Evolutionary conservation across 2,329 filamentous ascomycete species (phyloP).

Genomic region (Exserohilum rostratum): DNA sequence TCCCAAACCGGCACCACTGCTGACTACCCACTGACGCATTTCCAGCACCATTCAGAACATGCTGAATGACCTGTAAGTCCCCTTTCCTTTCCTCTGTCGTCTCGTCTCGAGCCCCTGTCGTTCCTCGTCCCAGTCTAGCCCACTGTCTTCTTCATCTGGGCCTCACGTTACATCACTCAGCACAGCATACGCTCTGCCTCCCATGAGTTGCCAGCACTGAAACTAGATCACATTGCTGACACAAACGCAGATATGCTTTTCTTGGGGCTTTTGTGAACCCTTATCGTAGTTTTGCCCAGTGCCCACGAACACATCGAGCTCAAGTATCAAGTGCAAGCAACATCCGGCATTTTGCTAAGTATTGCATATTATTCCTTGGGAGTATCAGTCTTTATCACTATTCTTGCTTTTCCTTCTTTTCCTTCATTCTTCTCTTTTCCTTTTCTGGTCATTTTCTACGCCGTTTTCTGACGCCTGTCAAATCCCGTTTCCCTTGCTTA

Average conservation of each 20-base stretch:
- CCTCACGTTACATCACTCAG: conserved; percentile 10
- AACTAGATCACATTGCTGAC: not conserved
- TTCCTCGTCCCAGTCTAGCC: not conserved
- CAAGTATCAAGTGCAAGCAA: not conserved
- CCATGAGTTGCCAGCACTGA: not conserved
- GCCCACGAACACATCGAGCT: not conserved
- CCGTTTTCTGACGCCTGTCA: not conserved
- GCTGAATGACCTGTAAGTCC: not conserved
- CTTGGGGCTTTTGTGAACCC: not conserved
- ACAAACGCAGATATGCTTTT: not conserved
- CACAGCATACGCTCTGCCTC: not conserved
- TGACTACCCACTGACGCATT: not conserved
- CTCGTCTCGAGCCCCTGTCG: not conserved
- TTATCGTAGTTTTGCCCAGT: not conserved
- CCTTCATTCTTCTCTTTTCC: not conserved
- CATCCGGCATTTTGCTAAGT: not conserved
- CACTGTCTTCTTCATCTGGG: not conserved
- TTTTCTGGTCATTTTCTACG: not conserved
- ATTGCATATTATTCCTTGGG: not conserved
- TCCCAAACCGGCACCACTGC: not conserved
- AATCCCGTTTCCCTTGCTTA: not conserved
- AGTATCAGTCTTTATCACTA: too few species aligned
- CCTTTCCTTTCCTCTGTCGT: not conserved
- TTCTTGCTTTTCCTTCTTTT: too few species aligned
- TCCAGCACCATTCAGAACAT: not conserved